These are phyloP conservation scores for Myxozyma mucilagina DNA, from an alignment of 805 yeast species.

Conservation along the genomic window DNA sequence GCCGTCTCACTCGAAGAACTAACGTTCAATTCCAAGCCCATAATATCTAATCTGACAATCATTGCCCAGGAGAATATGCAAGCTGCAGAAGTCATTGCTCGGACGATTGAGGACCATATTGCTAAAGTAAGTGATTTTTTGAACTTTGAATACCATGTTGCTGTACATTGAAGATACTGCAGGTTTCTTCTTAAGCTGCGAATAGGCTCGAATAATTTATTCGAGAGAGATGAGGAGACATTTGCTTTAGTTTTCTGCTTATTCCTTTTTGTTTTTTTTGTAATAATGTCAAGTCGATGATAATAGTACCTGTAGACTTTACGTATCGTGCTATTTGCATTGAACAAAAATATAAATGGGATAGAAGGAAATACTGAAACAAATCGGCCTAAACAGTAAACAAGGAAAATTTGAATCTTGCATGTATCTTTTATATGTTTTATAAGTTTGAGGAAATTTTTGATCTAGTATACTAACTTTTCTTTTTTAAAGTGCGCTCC, in stretches of 20 bases:
- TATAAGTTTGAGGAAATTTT: background rate
- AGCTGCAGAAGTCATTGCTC: constrained; percentile 73
- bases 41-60: constrained; percentile 78
- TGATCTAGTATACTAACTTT: background rate
- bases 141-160: background rate
- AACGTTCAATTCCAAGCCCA: constrained; percentile 86
- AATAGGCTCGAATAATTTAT: background rate
- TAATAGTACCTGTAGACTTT: background rate
- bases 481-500: constrained; percentile 58
- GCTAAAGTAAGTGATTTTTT: constrained; percentile 47
- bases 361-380: background rate
- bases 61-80: constrained; percentile 83
- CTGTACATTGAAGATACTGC: background rate
- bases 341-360: background rate
- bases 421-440: background rate
- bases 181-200: background rate
- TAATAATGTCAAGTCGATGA: constrained; percentile 4
- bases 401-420: background rate
- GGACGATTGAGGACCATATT: constrained; percentile 73
- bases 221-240: too few relatives aligned
- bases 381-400: background rate
- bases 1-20: constrained; percentile 68
- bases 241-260: too few relatives aligned
- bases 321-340: background rate
- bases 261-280: background rate